phyloP scores from a whole-genome alignment of 176 grass and related monocot genomes.

The Bolboschoenus planiculmis region DNA sequence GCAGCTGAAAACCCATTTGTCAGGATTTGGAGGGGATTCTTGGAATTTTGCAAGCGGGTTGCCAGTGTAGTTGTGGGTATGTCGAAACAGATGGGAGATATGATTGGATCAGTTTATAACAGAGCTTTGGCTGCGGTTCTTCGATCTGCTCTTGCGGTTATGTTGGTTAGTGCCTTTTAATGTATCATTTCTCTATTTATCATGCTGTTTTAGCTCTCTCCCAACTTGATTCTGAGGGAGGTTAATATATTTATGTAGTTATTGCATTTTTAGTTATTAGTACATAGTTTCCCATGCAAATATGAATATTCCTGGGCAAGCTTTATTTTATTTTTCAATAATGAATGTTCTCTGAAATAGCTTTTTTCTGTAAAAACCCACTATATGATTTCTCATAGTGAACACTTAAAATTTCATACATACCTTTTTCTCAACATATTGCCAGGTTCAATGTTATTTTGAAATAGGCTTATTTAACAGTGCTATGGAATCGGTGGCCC shows the following conservation, averaged over 20 bases:
- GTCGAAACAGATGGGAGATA: conserved; percentile 25
- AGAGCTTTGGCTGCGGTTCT: conserved; percentile 49
- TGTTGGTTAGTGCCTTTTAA: conserved; percentile 42
- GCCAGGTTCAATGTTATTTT: neutral
- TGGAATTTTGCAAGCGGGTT: conserved; percentile 32
- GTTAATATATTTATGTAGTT: neutral
- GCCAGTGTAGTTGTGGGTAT: conserved; percentile 28
- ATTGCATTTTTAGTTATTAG: neutral
- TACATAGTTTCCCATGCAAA: neutral
- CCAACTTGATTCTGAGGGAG: neutral
- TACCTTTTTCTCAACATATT: neutral
- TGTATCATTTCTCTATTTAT: neutral
- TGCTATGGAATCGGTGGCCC: too few species aligned
- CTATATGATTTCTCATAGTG: too few species aligned
- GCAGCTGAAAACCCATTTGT: conserved; percentile 31
- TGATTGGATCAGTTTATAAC: conserved; percentile 37
- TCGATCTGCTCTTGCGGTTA: conserved; percentile 41
- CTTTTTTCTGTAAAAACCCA: neutral
- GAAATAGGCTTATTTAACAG: neutral
- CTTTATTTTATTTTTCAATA: neutral
- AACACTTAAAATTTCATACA: neutral
- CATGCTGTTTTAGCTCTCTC: neutral
- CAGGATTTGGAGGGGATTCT: conserved; percentile 42
- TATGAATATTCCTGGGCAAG: neutral
- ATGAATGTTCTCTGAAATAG: neutral